These are phyloP conservation scores for Talaromyces nanjingensis DNA, from an alignment of 495 filamentous ascomycete species.

Conservation along the genomic window DNA sequence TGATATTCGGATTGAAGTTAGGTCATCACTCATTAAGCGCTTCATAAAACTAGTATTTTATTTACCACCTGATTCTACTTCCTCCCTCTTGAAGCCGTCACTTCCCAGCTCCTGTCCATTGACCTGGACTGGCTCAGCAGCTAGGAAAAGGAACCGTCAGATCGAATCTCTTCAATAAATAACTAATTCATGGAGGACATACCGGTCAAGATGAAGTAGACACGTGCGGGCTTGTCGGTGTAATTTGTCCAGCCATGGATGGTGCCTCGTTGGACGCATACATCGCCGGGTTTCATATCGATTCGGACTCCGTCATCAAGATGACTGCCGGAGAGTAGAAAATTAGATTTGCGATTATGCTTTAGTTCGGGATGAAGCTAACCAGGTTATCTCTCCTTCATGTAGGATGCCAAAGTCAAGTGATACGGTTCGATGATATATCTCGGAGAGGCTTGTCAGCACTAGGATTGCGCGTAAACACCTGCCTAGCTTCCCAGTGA, in stretches of 20 bases:
- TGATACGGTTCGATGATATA: constrained; percentile 55
- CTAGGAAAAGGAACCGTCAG: not conserved
- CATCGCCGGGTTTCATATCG: constrained; percentile 38
- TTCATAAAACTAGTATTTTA: not conserved
- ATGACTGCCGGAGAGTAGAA: not conserved
- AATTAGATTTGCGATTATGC: not conserved
- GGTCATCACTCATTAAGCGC: not conserved
- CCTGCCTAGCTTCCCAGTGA: not conserved
- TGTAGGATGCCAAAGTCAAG: constrained; percentile 62
- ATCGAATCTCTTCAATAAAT: not conserved
- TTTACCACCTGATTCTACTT: not conserved
- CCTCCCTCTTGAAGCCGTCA: not conserved
- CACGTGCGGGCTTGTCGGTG: constrained; percentile 9
- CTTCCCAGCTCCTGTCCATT: constrained; percentile 1
- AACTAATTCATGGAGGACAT: not conserved
- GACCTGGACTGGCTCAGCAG: not conserved
- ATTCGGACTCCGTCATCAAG: constrained; percentile 1
- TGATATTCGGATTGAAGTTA: not conserved
- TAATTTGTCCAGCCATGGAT: constrained; percentile 58
- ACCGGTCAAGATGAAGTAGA: constrained; percentile 11
- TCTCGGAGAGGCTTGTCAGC: not conserved
- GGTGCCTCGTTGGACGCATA: constrained; percentile 57
- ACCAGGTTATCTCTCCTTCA: constrained; percentile 12
- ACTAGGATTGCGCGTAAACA: not conserved
- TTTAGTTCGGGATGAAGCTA: not conserved